Evolutionary conservation across 768 basidiomycete species (phyloP), one percentile per base, ranked within the genome.

Genomic region (Leccinum ochraceum): DNA sequence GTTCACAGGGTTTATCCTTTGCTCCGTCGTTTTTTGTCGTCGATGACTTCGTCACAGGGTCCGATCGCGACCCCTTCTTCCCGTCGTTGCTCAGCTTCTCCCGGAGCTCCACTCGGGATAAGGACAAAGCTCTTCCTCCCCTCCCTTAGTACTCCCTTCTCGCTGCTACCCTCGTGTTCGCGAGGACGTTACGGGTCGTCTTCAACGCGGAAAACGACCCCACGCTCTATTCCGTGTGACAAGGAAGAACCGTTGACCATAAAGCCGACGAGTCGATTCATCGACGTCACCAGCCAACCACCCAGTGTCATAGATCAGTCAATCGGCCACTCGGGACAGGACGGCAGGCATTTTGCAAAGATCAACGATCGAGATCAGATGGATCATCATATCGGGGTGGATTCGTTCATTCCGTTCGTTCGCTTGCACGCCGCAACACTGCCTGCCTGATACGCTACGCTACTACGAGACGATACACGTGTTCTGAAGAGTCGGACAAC

Each of bases 401-500:
- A 44, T 44, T 44, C n/a, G 42, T n/a, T 44, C 42, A 44, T 44
- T 44, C 42, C 42, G n/a, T 44, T 44, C 10, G n/a, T 44, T 44
- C 42, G 42, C n/a, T 44, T 17, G n/a, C 42, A 44, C n/a, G 42
- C 42, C 42, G 42, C 42, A 44, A 44, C 42, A 44, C 42, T 20
- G 42, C 42, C 42, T 44, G 42, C 42, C 4, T 42, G 39, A 42
- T n/a, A 44, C n/a, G n/a, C 42, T 44, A 44, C n/a, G 42, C 42
- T n/a, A 44, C 42, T 44, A 44, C 1, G 42, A 42, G 42, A 44
- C 42, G n/a, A 44, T 44, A 44, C 56, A 52, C 20, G 13, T 48
- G 50, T 16, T 17, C 36, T 59, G 53, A 59, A 44, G 53, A 11
- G 59, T 60, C 24, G 13, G 9, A 48, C 62, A 58, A 67, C 66